Base-by-base conservation (phyloP, 2,329 filamentous ascomycete species). In the Diplodia mutila region DNA sequence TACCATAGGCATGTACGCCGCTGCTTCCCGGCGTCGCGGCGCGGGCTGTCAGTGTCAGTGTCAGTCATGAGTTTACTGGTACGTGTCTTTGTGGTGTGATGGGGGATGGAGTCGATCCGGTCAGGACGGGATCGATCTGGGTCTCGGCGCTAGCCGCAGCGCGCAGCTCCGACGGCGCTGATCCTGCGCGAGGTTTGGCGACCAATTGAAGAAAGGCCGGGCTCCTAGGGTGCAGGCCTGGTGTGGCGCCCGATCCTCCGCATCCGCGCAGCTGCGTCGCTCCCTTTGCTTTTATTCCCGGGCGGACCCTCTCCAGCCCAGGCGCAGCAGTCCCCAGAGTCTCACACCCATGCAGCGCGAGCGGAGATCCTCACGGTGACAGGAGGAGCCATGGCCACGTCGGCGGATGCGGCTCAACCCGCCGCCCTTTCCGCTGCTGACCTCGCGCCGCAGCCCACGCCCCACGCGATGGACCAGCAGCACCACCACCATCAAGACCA, bases 261-360 rank as follows among this genome's bases (percentile, higher is more conserved):
- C 61, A 16, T 49, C 32, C 61, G 34, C 59, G 14, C 23, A 49
- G 57, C 57, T 48, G 57, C 57, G 7, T 32, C 57, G 42, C 61
- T 11, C 46, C 61, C 53, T n/a, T 42, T 54, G 32, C 48, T 65
- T 65, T 65, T 65, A 65, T 65, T 65, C 61, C 61, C 61, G 61
- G 61, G 48, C 48, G 61, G 61, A 34, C 51, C 48, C 49, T 23
- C 32, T 23, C 16, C 53, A 34, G n/a, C 16, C 16, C 53, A 34
- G n/a, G 49, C 32, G 16, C 61, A 32, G 42, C 18, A 39, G 49
- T 49, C 53, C 61, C 18, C 23, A 32, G 29, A 53, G 61, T 54
- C 51, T 65, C 61, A 65, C 61, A 65, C 51, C 61, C 61, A 65
- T 65, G 61, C 61, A 53, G 61, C 48, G 61, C 21, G 32, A 6